Evolutionary conservation across 1,284 basidiomycete species (phyloP).

Genomic region (Melampsora occidentalis): DNA sequence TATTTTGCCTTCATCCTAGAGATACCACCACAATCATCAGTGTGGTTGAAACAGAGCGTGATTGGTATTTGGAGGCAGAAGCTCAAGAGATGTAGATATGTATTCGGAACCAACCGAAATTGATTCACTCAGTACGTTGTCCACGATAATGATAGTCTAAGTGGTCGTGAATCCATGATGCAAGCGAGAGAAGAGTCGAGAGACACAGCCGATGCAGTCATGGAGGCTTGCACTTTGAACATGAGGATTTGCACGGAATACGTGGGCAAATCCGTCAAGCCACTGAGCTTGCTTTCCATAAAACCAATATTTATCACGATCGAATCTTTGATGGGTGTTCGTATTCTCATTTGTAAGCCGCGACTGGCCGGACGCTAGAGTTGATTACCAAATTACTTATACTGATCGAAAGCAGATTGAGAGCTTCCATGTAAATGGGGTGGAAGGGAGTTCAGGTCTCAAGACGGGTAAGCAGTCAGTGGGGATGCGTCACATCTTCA

Average conservation of each 20-base stretch:
- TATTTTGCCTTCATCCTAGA: background rate
- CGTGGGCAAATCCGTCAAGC: too few relatives aligned
- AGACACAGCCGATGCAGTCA: background rate
- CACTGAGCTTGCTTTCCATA: background rate
- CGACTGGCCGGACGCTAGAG: conserved; percentile 1
- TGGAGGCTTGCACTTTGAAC: background rate
- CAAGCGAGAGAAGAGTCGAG: conserved; percentile 6
- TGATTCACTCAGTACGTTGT: background rate
- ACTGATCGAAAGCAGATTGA: background rate
- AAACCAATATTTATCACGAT: background rate
- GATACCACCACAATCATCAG: background rate
- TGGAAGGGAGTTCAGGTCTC: background rate
- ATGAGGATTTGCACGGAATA: conserved; percentile 1
- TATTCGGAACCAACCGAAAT: too few relatives aligned
- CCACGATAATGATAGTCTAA: conserved; percentile 3
- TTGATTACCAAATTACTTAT: background rate
- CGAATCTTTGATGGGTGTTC: background rate
- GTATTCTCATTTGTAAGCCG: background rate
- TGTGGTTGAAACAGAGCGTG: background rate
- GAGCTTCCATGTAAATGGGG: background rate
- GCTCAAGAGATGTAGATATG: background rate
- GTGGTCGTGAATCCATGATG: background rate
- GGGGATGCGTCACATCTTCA: background rate
- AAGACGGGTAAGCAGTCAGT: background rate
- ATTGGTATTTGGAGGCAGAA: background rate